A percentile compares a stretch with the other conserved stretches of the same genome.
These are phyloP conservation scores for Botryotinia narcissicola DNA, from an alignment of 2,329 filamentous ascomycete genomes.

Conservation along the genomic window DNA sequence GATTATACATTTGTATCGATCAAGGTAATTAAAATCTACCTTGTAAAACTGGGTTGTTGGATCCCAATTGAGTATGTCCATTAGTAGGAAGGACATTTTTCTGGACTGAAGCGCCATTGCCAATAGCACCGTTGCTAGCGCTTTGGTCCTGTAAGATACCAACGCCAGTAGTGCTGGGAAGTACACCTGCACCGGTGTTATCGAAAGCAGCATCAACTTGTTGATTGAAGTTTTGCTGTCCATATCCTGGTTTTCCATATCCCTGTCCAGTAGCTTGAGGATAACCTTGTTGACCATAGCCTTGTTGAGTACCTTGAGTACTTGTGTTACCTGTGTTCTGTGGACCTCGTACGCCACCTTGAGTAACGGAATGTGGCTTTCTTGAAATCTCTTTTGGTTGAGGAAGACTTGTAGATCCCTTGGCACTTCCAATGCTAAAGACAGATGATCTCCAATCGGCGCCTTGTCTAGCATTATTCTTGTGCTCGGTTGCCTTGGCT, in stretches of 20 bases:
- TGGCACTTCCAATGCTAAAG: constrained; percentile 80
- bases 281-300: not conserved
- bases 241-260: not conserved
- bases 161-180: not conserved
- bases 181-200: not conserved
- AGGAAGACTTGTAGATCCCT: constrained; percentile 71
- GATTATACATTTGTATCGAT: not conserved
- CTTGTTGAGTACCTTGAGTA: not conserved
- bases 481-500: constrained; percentile 91
- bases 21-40: constrained; percentile 6
- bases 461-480: constrained; percentile 80
- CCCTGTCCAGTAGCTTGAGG: not conserved
- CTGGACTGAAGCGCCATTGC: constrained; percentile 8
- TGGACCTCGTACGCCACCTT: constrained; percentile 32
- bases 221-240: constrained; percentile 14
- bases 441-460: constrained; percentile 93
- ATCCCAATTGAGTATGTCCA: constrained; percentile 23
- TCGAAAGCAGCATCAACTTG: constrained; percentile 4
- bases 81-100: constrained; percentile 1
- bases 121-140: constrained; percentile 7
- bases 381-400: constrained; percentile 51
- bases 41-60: constrained; percentile 23
- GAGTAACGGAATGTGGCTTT: constrained; percentile 44
- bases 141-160: not conserved
- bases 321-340: constrained; percentile 32